Percentiles rank a stretch among this genome's conserved stretches.
Evolutionary conservation across 208 protist species (phyloP).

Genomic region (Tritrichomonas musculus): DNA sequence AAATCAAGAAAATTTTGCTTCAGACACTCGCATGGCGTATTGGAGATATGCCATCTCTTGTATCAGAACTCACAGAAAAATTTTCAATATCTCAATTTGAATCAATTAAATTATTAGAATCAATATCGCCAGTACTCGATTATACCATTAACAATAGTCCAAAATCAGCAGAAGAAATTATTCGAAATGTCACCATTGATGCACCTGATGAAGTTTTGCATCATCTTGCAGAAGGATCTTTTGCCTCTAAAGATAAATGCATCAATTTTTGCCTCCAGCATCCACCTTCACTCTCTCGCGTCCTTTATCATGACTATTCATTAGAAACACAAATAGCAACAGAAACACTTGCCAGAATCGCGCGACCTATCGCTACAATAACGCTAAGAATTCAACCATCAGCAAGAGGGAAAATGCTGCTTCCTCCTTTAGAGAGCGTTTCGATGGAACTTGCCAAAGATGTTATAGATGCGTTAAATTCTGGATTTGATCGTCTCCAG

Average conservation of each 20-base stretch:
- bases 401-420: neutral
- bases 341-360: neutral
- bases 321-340: neutral
- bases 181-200: neutral
- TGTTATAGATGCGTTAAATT: neutral
- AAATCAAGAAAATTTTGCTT: neutral
- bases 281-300: neutral
- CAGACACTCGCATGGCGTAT: neutral
- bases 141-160: conserved; percentile 4
- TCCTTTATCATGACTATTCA: conserved; percentile 9
- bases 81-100: neutral
- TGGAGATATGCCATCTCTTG: neutral
- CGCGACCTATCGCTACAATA: neutral
- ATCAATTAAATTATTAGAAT: neutral
- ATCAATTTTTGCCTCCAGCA: neutral
- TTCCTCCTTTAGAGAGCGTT: neutral
- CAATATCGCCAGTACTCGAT: neutral
- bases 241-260: neutral
- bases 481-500: conserved; percentile 27
- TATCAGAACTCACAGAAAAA: neutral
- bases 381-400: neutral
- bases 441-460: conserved; percentile 24
- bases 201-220: too few relatives aligned
- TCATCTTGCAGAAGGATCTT: neutral
- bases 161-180: neutral